phyloP scores from a whole-genome alignment of 2,329 filamentous ascomycete species.

The Xylariaceae sp. region DNA sequence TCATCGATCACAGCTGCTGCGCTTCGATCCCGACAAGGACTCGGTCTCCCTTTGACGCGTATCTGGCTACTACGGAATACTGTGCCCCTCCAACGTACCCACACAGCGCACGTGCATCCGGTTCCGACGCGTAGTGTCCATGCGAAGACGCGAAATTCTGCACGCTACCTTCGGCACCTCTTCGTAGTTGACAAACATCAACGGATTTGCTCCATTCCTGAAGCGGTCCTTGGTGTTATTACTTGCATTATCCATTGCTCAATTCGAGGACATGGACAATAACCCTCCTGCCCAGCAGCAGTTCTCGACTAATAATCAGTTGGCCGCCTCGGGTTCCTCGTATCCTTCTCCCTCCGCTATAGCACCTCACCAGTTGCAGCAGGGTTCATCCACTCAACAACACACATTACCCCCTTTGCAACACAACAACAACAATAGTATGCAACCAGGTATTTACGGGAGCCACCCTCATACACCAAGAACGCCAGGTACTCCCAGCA shows the following conservation, averaged over 20 bases:
- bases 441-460: constrained; percentile 49
- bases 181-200: constrained; percentile 20
- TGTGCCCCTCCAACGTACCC: constrained; percentile 16
- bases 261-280: constrained; percentile 48
- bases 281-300: constrained; percentile 36
- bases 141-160: constrained; percentile 2
- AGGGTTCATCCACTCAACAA: constrained; percentile 43
- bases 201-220: constrained; percentile 20
- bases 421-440: constrained; percentile 37
- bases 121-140: constrained; percentile 13
- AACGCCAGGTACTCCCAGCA: constrained; percentile 58
- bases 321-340: constrained; percentile 48
- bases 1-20: constrained; percentile 22
- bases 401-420: constrained; percentile 53
- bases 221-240: constrained; percentile 25
- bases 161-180: not conserved
- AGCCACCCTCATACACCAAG: constrained; percentile 58
- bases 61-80: constrained; percentile 11
- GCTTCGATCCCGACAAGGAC: constrained; percentile 15
- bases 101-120: constrained; percentile 13
- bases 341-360: constrained; percentile 50
- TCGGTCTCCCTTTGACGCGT: constrained; percentile 13
- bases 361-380: constrained; percentile 48
- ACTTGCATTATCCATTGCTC: constrained; percentile 19
- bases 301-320: constrained; percentile 48